Evolutionary conservation across 2,329 filamentous ascomycete species (phyloP), one percentile per base, ranked within the genome.

Genomic region (Talaromyces sp.): DNA sequence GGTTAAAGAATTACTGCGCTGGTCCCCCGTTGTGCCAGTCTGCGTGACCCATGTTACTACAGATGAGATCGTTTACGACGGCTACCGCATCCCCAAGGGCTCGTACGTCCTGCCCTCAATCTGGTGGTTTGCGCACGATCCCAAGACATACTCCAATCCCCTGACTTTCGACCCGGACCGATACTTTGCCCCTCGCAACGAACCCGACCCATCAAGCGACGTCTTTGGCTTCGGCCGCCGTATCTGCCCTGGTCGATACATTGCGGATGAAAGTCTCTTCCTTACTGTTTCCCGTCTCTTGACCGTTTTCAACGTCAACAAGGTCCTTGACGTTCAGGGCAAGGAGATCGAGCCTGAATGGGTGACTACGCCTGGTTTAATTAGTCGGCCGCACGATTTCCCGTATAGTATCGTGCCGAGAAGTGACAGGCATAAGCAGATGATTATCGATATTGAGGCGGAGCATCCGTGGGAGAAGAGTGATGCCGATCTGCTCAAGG

Each of bases 241-340:
- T 2, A 73, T 79, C 13, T 83, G 80, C 61, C 77, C 78, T 0
- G 80, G 78, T 0, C 71, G 75, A 4, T 68, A 75, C 22, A 69
- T 81, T 8, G 80, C 81, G 0, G 78, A 82, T n/a, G 71, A 72
- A 2, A 74, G 75, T 0, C 34, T 82, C 0, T 82, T 75, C 64
- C 64, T 81, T 3, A 78, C 68, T 15, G 75, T 81, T 19, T 80
- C 77, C 0, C 81, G 81, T 31, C 71, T 76, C 0, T 72, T 88
- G 1, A 76, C 84, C 0, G 79, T 79, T 0, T 86, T 86, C 58
- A 70, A 77, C 5, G 73, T 85, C n/a, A 65, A 65, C 6, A 81
- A 81, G 63, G 67, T 68, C 0, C 63, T 79, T 5, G 74, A 76
- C 22, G 19, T 60, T 68, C 31, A 75, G 19, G 83, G 79, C 0